A percentile compares a stretch with the other conserved stretches of the same genome.
These are phyloP conservation scores for Fusarium proliferatum DNA, from an alignment of 2,329 filamentous ascomycete species.

Conservation along the genomic window DNA sequence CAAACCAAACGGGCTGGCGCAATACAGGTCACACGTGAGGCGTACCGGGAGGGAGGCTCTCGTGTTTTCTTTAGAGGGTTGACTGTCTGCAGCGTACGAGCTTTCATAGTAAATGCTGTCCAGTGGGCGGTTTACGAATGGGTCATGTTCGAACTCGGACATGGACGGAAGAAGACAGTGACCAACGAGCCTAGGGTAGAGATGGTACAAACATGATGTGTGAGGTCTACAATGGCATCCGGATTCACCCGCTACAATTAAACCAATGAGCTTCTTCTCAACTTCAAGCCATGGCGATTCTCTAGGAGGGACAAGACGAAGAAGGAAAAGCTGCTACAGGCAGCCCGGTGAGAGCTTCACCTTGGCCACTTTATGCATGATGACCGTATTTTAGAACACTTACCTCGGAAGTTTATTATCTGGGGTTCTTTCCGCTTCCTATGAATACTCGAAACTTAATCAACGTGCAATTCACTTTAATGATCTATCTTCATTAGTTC, in stretches of 20 bases:
- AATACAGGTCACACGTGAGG: slow-evolving; percentile 70
- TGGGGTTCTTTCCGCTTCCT: neutral
- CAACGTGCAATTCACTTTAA: neutral
- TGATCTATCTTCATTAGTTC: neutral
- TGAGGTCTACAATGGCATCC: neutral
- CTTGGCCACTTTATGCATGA: neutral
- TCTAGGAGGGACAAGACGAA: neutral
- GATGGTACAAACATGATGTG: neutral
- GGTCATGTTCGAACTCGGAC: slow-evolving; percentile 73
- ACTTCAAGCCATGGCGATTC: neutral
- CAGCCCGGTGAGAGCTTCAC: neutral
- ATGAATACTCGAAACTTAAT: neutral
- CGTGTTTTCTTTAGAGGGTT: slow-evolving; percentile 78
- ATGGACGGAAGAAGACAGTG: slow-evolving; percentile 32
- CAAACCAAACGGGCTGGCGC: slow-evolving; percentile 58
- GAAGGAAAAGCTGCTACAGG: neutral
- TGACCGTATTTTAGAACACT: neutral
- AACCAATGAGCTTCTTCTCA: neutral
- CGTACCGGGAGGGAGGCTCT: slow-evolving; percentile 72
- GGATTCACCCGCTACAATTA: slow-evolving; percentile 13
- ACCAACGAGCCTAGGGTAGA: neutral
- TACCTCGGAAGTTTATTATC: neutral
- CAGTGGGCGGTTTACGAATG: slow-evolving; percentile 93
- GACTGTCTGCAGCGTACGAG: slow-evolving; percentile 83
- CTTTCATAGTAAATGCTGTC: slow-evolving; percentile 94